Conservation (phyloP, 2,329 filamentous ascomycete genomes). For the Clonostachys byssicola region DNA sequence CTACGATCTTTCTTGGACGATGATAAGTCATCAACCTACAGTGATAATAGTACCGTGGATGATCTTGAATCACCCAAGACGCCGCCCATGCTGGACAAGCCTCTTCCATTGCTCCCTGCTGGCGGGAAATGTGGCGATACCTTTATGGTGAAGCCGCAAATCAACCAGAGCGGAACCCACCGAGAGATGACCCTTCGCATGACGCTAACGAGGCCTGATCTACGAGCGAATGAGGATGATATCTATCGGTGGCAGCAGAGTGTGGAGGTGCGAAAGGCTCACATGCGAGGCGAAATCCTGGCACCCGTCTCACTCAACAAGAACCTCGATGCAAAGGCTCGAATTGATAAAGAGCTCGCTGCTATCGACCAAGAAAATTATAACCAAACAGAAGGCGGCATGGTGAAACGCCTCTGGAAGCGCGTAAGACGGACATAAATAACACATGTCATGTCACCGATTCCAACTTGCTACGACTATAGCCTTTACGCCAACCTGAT, state of each 20-base stretch:
- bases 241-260: conserved; percentile 64
- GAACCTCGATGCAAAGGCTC: conserved; percentile 39
- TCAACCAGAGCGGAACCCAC: conserved; percentile 46
- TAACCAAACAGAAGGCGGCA: conserved; percentile 36
- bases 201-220: conserved; percentile 87
- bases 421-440: conserved; percentile 42
- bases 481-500: background rate
- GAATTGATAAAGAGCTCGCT: conserved; percentile 48
- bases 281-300: conserved; percentile 22
- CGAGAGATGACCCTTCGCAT: conserved; percentile 94
- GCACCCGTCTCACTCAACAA: conserved; percentile 22
- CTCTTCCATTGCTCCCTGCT: conserved; percentile 18
- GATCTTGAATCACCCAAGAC: conserved; percentile 59
- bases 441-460: background rate
- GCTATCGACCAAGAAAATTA: conserved; percentile 45
- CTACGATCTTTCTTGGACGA: conserved; percentile 55
- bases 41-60: conserved; percentile 47
- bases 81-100: conserved; percentile 41
- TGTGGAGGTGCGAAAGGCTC: conserved; percentile 36
- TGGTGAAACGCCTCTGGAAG: conserved; percentile 63
- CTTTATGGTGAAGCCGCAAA: conserved; percentile 20
- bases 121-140: conserved; percentile 14
- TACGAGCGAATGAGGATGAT: conserved; percentile 70
- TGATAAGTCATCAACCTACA: conserved; percentile 51
- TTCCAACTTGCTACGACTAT: background rate